phyloP scores from a whole-genome alignment of 2,329 filamentous ascomycete genomes.

The Zarea fungicola region DNA sequence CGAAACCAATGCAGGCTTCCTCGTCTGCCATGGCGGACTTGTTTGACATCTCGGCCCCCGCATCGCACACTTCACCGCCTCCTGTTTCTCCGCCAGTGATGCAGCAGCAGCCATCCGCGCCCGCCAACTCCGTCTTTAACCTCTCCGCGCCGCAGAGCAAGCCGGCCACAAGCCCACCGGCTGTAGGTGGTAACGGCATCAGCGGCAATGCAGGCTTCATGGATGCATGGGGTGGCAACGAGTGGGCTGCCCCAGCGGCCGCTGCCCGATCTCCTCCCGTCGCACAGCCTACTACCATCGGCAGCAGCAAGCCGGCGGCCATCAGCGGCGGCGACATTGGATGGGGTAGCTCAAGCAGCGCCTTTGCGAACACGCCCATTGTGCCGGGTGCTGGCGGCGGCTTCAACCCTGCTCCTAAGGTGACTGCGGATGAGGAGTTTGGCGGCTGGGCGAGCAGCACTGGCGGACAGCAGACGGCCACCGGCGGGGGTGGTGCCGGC shows the following conservation, averaged over 20 bases:
- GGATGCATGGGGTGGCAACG: constrained; percentile 83
- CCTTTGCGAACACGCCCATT: constrained; percentile 55
- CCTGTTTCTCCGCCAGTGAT: constrained; percentile 34
- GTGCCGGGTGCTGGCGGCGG: constrained; percentile 60
- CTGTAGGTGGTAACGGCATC: constrained; percentile 36
- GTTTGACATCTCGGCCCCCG: constrained; percentile 66
- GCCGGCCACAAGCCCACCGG: constrained; percentile 23
- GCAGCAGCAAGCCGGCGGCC: constrained; percentile 31
- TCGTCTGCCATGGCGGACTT: constrained; percentile 68
- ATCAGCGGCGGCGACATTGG: constrained; percentile 60
- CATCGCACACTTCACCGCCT: constrained; percentile 41
- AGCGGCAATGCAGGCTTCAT: constrained; percentile 35
- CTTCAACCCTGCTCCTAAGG: constrained; percentile 60
- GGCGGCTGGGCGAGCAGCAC: constrained; percentile 84
- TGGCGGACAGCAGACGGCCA: constrained; percentile 32
- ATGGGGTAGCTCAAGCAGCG: constrained; percentile 44
- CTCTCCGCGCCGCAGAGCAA: constrained; percentile 54
- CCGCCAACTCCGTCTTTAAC: constrained; percentile 70
- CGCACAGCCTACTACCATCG: background rate
- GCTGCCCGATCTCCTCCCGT: background rate
- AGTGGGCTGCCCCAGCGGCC: constrained; percentile 67
- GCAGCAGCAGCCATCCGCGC: constrained; percentile 36
- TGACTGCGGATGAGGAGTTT: constrained; percentile 89
- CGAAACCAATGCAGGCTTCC: constrained; percentile 39
- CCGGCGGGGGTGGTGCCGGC: constrained; percentile 23